Evolutionary conservation across 768 basidiomycete species (phyloP).

Genomic region (Neoboletus brunneissimus): DNA sequence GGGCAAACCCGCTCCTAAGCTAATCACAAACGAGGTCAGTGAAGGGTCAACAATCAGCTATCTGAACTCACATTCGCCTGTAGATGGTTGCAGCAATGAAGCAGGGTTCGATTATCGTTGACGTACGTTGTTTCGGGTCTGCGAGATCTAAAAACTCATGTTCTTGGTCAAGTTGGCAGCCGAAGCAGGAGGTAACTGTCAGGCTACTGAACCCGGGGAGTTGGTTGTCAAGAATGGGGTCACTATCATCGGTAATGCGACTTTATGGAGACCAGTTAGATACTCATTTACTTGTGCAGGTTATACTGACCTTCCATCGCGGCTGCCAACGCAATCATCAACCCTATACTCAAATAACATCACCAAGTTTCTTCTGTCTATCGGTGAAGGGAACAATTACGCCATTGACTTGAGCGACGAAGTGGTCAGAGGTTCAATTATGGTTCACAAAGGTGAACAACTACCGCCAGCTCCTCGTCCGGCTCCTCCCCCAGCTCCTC

Average conservation of each 20-base stretch:
- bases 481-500: conserved; percentile 58
- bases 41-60: neutral
- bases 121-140: conserved; percentile 34
- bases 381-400: conserved; percentile 63
- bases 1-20: conserved; percentile 80
- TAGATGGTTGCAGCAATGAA: conserved; percentile 89
- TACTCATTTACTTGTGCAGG: conserved; percentile 39
- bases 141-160: conserved; percentile 12
- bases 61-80: conserved; percentile 8
- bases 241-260: conserved; percentile 66
- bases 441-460: conserved; percentile 63
- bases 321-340: conserved; percentile 85
- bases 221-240: conserved; percentile 68
- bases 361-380: conserved; percentile 82
- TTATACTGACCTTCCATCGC: conserved; percentile 83
- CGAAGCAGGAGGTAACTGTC: conserved; percentile 89
- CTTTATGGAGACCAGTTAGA: neutral
- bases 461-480: conserved; percentile 68
- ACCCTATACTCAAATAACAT: conserved; percentile 91
- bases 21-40: conserved; percentile 67
- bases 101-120: conserved; percentile 86
- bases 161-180: conserved; percentile 47
- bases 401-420: conserved; percentile 75
- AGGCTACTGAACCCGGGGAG: conserved; percentile 76
- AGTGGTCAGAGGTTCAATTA: conserved; percentile 78